Evolutionary conservation across 2,329 filamentous ascomycete genomes (phyloP), one percentile per base, ranked within the genome.

Genomic region (Colletotrichum liaoningense): DNA sequence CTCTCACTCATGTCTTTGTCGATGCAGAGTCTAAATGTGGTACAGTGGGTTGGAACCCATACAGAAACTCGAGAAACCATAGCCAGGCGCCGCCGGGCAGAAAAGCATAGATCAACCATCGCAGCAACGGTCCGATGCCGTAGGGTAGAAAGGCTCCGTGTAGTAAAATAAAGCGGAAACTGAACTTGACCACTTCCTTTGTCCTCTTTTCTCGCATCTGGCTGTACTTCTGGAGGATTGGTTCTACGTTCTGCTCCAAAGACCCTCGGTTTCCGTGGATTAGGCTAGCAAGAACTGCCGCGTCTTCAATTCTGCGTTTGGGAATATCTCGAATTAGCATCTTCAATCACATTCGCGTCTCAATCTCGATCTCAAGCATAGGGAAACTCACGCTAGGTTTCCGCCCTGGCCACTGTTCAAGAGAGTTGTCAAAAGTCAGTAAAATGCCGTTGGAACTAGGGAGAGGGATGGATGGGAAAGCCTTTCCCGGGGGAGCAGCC

Each of bases 41-140:
- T 24, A 65, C 69, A 22, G 22, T 72, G 14, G 75, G 75, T 54
- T 77, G 75, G 49, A 76, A 72, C 7, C 64, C 54, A 67, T 77
- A 77, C 33, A 76, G 67, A 70, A 74, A 77, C 19, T 69, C 54
- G 16, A 77, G 67, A 33, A 75, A 77, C 54, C 69, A 71, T 16
- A 77, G 22, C 74, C 74, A 77, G 26, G 66, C 59, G 67, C 69
- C 70, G 26, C 66, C 46, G 30, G 75, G 75, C 22, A 76, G 52
- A 33, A 73, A 54, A 9, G 64, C 72, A 68, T 77, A 77, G 46
- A 76, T 46, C 35, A 77, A 49, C 66, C 71, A 70, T 4, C 75
- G 69, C 4, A 74, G 35, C 14, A 70, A 28, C 33, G 70, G 62
- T 9, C 75, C 75, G 6, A 65, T 63, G 8, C 75, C 75, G 30